phyloP scores from a whole-genome alignment of 257 asterid species.

The Schizonepeta tenuifolia region DNA sequence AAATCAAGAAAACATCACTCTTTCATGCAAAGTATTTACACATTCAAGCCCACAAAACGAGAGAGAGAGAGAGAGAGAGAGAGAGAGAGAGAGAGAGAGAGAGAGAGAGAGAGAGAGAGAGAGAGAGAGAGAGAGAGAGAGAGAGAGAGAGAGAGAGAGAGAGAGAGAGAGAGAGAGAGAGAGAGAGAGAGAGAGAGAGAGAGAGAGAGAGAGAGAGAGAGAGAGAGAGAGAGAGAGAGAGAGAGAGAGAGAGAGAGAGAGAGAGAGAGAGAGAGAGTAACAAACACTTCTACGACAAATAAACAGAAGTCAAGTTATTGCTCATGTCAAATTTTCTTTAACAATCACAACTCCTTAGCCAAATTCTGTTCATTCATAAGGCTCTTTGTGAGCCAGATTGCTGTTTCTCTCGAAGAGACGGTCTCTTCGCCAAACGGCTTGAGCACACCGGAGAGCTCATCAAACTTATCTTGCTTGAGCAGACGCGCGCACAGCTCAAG shows the following conservation, averaged over 20 bases:
- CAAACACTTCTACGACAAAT: slow-evolving; percentile 21
- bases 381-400: slow-evolving; percentile 92
- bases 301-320: not conserved
- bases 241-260: not conserved
- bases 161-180: not conserved
- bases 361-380: slow-evolving; percentile 70
- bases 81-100: too few relatives aligned
- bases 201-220: not conserved
- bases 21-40: slow-evolving; percentile 31
- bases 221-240: not conserved
- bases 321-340: slow-evolving; percentile 15
- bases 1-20: slow-evolving; percentile 29
- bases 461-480: slow-evolving; percentile 86
- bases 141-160: not conserved
- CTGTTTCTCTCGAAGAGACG: slow-evolving; percentile 91
- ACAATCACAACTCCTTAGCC: slow-evolving; percentile 49
- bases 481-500: slow-evolving; percentile 84
- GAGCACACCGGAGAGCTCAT: slow-evolving; percentile 84
- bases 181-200: not conserved
- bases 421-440: slow-evolving; percentile 86
- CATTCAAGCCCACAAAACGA: slow-evolving; percentile 19
- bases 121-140: not conserved
- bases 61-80: too few relatives aligned
- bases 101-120: not conserved
- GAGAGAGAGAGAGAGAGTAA: not conserved